phyloP scores from a whole-genome alignment of 2,329 filamentous ascomycete genomes.

The Podosphaera aphanis region DNA sequence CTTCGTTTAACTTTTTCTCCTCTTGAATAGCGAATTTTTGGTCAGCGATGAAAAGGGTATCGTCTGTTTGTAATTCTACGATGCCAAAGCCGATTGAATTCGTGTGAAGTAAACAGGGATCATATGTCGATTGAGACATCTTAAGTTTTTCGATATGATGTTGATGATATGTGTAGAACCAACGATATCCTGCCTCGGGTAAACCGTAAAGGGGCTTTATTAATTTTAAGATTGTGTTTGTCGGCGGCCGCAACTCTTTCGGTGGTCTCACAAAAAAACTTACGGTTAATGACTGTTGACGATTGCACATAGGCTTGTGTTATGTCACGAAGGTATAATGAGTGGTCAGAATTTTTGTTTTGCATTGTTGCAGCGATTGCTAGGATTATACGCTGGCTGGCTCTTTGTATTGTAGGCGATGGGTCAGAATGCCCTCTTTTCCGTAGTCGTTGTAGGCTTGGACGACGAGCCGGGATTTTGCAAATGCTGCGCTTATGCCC shows the following conservation, averaged over 20 bases:
- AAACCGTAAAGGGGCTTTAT: constrained; percentile 1
- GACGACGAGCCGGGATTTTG: background rate
- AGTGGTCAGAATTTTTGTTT: background rate
- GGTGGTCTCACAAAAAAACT: background rate
- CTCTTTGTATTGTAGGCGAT: background rate
- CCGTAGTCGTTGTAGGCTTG: background rate
- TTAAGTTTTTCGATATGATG: constrained; percentile 1
- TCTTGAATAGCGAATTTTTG: background rate
- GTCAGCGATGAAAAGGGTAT: background rate
- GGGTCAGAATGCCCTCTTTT: background rate
- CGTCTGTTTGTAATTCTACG: constrained; percentile 1
- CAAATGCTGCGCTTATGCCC: background rate
- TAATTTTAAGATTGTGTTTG: background rate
- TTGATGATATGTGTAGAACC: background rate
- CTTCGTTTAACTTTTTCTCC: background rate
- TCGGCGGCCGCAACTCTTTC: background rate
- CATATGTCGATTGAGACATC: background rate
- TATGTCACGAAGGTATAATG: background rate
- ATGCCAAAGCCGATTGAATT: background rate
- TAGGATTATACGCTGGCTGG: background rate
- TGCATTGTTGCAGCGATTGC: background rate
- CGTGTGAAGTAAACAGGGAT: constrained; percentile 1
- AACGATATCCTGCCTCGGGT: constrained; percentile 1
- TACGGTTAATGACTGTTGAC: background rate
- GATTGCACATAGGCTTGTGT: background rate